A percentile compares a stretch with the other conserved stretches of the same genome.
These are phyloP conservation scores for Kwoniella dejecticola DNA, from an alignment of 768 basidiomycete species.

Conservation along the genomic window DNA sequence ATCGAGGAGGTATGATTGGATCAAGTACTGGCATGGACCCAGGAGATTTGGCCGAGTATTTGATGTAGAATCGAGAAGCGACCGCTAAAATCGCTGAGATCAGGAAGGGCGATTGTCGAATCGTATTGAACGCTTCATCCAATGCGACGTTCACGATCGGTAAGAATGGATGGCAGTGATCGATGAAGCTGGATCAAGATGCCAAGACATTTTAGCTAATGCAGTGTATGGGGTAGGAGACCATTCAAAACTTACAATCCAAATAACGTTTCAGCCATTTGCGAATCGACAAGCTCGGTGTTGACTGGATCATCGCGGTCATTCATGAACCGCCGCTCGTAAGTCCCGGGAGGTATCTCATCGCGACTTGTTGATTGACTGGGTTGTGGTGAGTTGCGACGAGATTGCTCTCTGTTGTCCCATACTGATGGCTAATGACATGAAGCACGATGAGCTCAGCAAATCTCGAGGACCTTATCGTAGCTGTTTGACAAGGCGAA, in stretches of 20 bases:
- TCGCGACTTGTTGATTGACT: conserved; percentile 28
- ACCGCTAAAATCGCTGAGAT: conserved; percentile 38
- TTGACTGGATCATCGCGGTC: conserved; percentile 42
- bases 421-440: conserved; percentile 33
- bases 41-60: conserved; percentile 21
- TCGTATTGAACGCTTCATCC: conserved; percentile 33
- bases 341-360: conserved; percentile 18
- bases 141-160: conserved; percentile 41
- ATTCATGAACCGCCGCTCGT: conserved; percentile 16
- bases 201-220: no score
- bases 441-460: not conserved
- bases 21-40: conserved; percentile 21
- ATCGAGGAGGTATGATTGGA: conserved; percentile 17
- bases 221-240: no score
- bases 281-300: conserved; percentile 28
- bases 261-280: conserved; percentile 38
- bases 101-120: conserved; percentile 35
- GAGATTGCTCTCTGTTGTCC: conserved; percentile 43
- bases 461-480: not conserved
- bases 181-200: conserved; percentile 29
- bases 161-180: conserved; percentile 45
- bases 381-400: conserved; percentile 34
- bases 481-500: not conserved
- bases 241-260: conserved; percentile 27
- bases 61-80: conserved; percentile 38